Evolutionary conservation across 176 grass and related monocot genomes (phyloP).

Genomic region (Leersia perrieri): DNA sequence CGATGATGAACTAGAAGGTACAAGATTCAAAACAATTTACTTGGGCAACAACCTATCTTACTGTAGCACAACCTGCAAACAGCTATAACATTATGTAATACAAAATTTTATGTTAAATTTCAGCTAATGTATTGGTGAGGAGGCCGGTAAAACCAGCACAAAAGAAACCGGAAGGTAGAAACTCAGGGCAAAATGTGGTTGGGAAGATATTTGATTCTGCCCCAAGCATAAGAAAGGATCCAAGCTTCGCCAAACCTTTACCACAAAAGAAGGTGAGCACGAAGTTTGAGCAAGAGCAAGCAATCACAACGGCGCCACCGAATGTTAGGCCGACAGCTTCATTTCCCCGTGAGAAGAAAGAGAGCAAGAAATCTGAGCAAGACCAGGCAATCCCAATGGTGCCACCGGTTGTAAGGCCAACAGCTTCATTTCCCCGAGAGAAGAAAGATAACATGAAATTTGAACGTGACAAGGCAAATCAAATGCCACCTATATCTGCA

Average conservation of each 20-base stretch:
- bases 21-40: background rate
- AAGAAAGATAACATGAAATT: background rate
- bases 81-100: background rate
- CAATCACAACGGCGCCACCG: background rate
- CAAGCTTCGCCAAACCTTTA: constrained; percentile 28
- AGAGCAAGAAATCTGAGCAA: constrained; percentile 38
- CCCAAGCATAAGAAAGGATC: constrained; percentile 26
- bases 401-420: background rate
- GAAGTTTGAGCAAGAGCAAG: constrained; percentile 40
- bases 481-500: background rate
- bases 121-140: constrained; percentile 39
- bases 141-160: constrained; percentile 4
- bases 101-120: background rate
- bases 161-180: background rate
- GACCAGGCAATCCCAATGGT: constrained; percentile 28
- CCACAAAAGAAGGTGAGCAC: constrained; percentile 41
- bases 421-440: background rate
- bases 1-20: constrained; percentile 52
- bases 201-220: constrained; percentile 22
- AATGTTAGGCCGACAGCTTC: background rate
- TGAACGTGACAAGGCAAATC: background rate
- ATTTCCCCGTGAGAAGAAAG: constrained; percentile 35
- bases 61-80: background rate
- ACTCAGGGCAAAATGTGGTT: constrained; percentile 4
- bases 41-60: background rate